phyloP scores from a whole-genome alignment of 1,284 basidiomycete species.

The Termitomyces sp. region DNA sequence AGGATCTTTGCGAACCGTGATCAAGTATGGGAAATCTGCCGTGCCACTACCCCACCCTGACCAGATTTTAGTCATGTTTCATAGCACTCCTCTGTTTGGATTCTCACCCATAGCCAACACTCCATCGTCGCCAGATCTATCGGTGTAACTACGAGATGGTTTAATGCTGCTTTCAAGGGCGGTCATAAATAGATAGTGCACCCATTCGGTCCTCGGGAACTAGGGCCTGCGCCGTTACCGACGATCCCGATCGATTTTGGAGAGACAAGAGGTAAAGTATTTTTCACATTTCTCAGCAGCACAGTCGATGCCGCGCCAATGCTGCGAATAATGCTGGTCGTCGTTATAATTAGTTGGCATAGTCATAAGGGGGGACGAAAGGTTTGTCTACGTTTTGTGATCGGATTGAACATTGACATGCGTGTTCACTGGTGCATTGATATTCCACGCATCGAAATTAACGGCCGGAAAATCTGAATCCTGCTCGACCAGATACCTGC shows the following conservation, averaged over 20 bases:
- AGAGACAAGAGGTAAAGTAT: conserved; percentile 52
- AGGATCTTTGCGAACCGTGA: conserved; percentile 32
- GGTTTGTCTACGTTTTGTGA: conserved; percentile 44
- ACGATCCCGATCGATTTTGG: conserved; percentile 54
- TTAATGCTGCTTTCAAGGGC: no score
- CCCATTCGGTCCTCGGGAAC: conserved; percentile 56
- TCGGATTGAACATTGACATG: conserved; percentile 65
- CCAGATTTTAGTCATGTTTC: background rate
- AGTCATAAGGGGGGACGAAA: background rate
- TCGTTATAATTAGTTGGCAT: background rate
- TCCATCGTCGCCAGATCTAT: conserved; percentile 47
- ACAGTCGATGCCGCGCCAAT: conserved; percentile 71
- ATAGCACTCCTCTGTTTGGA: conserved; percentile 21
- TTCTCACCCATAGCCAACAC: conserved; percentile 67
- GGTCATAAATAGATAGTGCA: conserved; percentile 22
- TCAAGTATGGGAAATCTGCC: conserved; percentile 46
- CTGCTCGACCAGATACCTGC: conserved; percentile 54
- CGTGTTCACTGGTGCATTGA: conserved; percentile 32
- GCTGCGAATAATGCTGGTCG: conserved; percentile 50
- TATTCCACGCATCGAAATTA: conserved; percentile 39
- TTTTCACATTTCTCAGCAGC: conserved; percentile 65
- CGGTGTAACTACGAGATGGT: conserved; percentile 32
- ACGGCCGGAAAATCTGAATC: conserved; percentile 52
- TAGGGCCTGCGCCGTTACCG: conserved; percentile 59
- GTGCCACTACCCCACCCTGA: conserved; percentile 45